Evolutionary conservation across 2,329 filamentous ascomycete genomes (phyloP), one percentile per base, ranked within the genome.

Genomic region (Domatiomyces catenatus): DNA sequence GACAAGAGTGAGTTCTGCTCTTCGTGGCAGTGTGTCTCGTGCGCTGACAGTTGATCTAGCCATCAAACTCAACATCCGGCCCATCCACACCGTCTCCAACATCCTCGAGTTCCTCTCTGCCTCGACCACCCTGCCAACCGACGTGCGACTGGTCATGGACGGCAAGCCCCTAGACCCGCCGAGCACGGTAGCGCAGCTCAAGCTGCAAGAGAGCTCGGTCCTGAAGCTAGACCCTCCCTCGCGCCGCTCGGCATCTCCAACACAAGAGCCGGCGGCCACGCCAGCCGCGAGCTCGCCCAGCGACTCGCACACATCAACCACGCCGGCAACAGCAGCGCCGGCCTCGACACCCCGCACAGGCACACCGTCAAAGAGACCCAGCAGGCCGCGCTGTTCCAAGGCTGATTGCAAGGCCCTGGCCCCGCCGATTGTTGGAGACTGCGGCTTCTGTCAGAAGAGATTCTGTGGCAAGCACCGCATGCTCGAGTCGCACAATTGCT

Each of bases 381-480:
- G 79, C 44, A 68, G 81, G 59, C 77, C 77, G 55, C 82, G 85
- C 61, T 96, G 92, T 75, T 83, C 76, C 58, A 88, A 86, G 73
- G 89, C 90, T 70, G 82, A 88, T 60, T 96, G 92, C 80, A 86
- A 81, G 65, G 82, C 87, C 61, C 77, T 79, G 26, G 89, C 88
- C 15, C 89, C 95, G 69, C 83, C 86, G 58, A 95, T 98, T 63
- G 86, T 95, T 53, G 92, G 92, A 50, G 90, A 96, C 72, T 98
- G 92, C 71, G 83, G 81, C 54, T 96, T 96, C 75, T 98, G 92
- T 73, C 75, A 83, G 50, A 88, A 89, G 45, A 86, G 93, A 66
- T 96, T 86, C 74, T 98, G 92, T 71, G 86, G 86, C 61, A 94
- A 88, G 73, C 92, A 98, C 71, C 79, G 92, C 51, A 77, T 96